A percentile compares a stretch with the other conserved stretches of the same genome.
phyloP scores from a whole-genome alignment of 1,139 yeast species.

The Ogataea hybrid region DNA sequence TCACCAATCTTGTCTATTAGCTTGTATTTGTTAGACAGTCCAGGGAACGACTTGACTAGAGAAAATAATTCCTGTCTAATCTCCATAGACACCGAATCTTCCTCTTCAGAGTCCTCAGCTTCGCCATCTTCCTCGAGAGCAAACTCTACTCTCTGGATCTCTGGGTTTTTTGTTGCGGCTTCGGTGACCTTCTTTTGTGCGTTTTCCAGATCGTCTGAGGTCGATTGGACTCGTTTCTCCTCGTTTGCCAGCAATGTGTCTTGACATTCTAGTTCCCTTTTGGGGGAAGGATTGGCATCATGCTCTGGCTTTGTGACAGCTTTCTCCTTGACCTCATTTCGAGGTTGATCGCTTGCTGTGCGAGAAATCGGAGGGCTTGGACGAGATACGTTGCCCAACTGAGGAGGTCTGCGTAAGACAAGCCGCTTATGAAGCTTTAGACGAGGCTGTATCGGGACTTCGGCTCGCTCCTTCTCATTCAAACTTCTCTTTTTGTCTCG shows the following conservation, averaged over 20 bases:
- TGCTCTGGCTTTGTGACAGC: not conserved
- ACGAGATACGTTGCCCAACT: slow-evolving; percentile 13
- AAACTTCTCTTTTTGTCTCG: slow-evolving; percentile 13
- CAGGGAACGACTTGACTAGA: slow-evolving; percentile 63
- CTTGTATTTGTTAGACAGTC: slow-evolving; percentile 56
- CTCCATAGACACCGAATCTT: slow-evolving; percentile 39
- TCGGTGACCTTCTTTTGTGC: not conserved
- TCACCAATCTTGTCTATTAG: slow-evolving; percentile 88
- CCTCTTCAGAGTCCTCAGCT: slow-evolving; percentile 10
- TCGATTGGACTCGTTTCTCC: not conserved
- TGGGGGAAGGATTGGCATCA: not conserved
- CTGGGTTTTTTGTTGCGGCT: not conserved
- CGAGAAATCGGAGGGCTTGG: not conserved
- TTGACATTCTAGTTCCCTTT: not conserved
- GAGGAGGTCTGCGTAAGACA: slow-evolving; percentile 22
- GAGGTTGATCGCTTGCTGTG: slow-evolving; percentile 1
- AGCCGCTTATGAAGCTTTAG: slow-evolving; percentile 18
- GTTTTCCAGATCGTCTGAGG: slow-evolving; percentile 1
- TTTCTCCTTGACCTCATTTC: not conserved
- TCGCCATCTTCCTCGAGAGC: not conserved
- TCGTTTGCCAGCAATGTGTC: not conserved
- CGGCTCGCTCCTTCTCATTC: slow-evolving; percentile 14
- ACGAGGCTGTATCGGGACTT: slow-evolving; percentile 8
- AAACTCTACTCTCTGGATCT: not conserved
- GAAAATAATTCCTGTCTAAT: slow-evolving; percentile 65